Base-by-base conservation (phyloP, 108 stramenopile genomes). In the Skeletonema potamos region DNA sequence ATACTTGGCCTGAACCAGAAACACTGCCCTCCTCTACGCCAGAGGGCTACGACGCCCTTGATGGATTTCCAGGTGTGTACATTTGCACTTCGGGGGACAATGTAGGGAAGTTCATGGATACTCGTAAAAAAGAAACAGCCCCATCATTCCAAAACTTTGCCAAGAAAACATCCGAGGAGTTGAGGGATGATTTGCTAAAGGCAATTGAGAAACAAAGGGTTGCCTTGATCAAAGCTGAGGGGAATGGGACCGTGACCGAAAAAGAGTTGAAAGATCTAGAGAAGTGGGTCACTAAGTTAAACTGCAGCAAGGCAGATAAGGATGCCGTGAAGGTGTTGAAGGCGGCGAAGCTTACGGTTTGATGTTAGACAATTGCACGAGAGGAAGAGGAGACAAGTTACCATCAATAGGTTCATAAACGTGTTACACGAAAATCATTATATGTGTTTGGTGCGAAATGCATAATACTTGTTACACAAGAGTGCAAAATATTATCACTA, bases 31-130 rank as follows among this genome's bases (percentile, higher is more conserved):
- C 64, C 26, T 43, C 83, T 17, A 83, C 89, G 27, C 96, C 96
- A 0, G 54, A 70, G 37, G 58, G 84, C 36, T 97, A 91, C 66
- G 96, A 96, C 72, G 83, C 91, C 27, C 80, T 98, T 54, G 96
- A 97, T 64, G 97, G 96, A 2, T 96, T 96, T 68, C 95, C 96
- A 3, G 97, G 97, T 10, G 94, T 98, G 6, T 98, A 82, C 75
- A 82, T 98, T 28, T 92, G 93, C 63, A 87, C 90, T 3, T 27
- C 64, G 28, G 96, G 92, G 41, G 86, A 83, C 9, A 70, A 90
- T 36, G 88, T 94, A 28, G 96, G 96, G 9, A 71, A 81, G 17
- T 89, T 96, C 54, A 64, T 73, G 41, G 96, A 96, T 64, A 33
- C 70, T 46, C 85, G 96, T 10, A 85, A 94, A 72, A 66, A 64